phyloP scores from a whole-genome alignment of 2,329 filamentous ascomycete species.

The Aspergillus novoparasiticus region DNA sequence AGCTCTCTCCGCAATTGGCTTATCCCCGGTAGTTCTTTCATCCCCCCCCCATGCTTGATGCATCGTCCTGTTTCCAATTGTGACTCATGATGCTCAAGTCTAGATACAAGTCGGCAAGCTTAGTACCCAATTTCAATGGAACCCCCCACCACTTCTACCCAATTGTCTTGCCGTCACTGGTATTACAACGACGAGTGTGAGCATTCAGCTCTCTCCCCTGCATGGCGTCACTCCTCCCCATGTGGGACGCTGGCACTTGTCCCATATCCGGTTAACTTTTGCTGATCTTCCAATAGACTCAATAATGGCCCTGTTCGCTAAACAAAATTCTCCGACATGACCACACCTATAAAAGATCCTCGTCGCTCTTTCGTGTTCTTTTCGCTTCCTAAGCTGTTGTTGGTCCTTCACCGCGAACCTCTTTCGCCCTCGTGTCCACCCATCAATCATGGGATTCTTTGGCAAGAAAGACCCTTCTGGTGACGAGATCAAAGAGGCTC shows the following conservation, averaged over 20 bases:
- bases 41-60: background rate
- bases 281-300: constrained; percentile 20
- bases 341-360: constrained; percentile 15
- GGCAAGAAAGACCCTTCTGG: constrained; percentile 17
- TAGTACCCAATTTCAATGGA: background rate
- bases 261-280: constrained; percentile 17
- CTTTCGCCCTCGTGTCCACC: background rate
- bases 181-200: background rate
- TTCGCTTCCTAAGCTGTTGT: background rate
- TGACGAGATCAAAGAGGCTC: constrained; percentile 26
- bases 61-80: background rate
- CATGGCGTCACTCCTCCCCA: constrained; percentile 9
- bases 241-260: constrained; percentile 6
- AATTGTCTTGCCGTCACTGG: background rate
- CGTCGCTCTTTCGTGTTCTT: background rate
- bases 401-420: background rate
- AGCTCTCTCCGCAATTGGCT: background rate
- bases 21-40: background rate
- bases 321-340: constrained; percentile 16
- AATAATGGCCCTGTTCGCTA: constrained; percentile 8
- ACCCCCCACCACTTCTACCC: background rate
- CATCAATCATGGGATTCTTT: constrained; percentile 24
- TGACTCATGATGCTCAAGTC: background rate
- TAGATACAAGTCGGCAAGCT: background rate
- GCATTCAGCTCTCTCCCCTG: background rate